These are phyloP conservation scores for Scorias spongiosa DNA, from an alignment of 2,329 filamentous ascomycete species.

Conservation along the genomic window DNA sequence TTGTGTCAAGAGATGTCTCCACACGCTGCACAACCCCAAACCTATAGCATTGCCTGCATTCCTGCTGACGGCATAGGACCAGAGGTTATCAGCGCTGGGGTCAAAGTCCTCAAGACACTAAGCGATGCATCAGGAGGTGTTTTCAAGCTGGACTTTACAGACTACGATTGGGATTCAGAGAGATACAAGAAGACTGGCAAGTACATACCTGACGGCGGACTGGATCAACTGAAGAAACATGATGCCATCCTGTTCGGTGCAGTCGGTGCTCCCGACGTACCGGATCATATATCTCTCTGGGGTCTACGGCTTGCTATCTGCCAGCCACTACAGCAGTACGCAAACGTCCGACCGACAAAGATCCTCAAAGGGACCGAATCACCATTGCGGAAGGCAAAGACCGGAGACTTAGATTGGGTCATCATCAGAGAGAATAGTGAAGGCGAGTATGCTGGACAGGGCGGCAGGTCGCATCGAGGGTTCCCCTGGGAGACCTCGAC, in stretches of 20 bases:
- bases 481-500: constrained; percentile 46
- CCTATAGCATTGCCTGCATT: constrained; percentile 45
- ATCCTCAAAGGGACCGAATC: constrained; percentile 46
- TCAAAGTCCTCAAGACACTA: constrained; percentile 44
- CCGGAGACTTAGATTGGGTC: constrained; percentile 30
- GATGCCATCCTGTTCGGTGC: constrained; percentile 56
- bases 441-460: constrained; percentile 34
- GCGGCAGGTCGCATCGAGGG: constrained; percentile 40
- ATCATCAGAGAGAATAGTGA: constrained; percentile 34
- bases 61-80: constrained; percentile 56
- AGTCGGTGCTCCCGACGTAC: constrained; percentile 47
- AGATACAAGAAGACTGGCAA: constrained; percentile 50
- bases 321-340: constrained; percentile 40
- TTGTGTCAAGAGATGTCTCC: not conserved
- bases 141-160: constrained; percentile 45
- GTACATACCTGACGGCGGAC: constrained; percentile 47
- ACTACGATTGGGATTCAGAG: constrained; percentile 53
- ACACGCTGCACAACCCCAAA: constrained; percentile 13
- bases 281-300: constrained; percentile 43
- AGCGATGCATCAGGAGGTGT: constrained; percentile 32
- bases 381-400: constrained; percentile 37
- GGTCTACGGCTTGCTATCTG: constrained; percentile 40
- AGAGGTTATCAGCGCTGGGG: constrained; percentile 50
- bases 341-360: constrained; percentile 43
- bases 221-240: constrained; percentile 41